Base-by-base conservation (phyloP, 2,329 filamentous ascomycete species). In the Gnomoniopsis sp. region DNA sequence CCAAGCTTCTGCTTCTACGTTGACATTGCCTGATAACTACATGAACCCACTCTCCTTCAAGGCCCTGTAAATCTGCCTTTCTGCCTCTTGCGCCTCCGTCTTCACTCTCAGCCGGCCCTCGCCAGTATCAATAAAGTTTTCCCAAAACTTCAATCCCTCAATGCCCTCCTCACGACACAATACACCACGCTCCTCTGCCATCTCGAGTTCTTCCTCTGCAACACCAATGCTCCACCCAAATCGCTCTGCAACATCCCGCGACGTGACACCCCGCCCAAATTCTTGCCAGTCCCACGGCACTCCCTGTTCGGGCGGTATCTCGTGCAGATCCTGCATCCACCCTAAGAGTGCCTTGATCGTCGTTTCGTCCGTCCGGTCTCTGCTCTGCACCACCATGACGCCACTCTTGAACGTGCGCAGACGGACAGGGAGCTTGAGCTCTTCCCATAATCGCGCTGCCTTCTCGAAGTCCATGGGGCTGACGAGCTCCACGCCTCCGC, bases 201-300 rank as follows among this genome's bases (percentile, higher is more conserved):
- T 97, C 70, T 97, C 90, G 14, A 99, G 79, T 75, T 99, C 95
- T 71, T 98, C 95, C 60, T 89, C 90, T 1, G 95, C 95, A 22
- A 99, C 93, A 10, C 95, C 95, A 8, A 99, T 88, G 70, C 95
- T 98, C 95, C 95, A 99, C 6, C 93, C 91, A 73, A 99, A 99
- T 52, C 86, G 81, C 72, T 96, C 90, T 0, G 95, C 95, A 0
- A 87, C 85, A 69, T 98, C 93, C 69, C 95, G 90, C 1, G 92
- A 91, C 15, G 92, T 97, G 30, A 98, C 87, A 11, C 95, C 92
- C 57, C 88, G 83, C 0, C 95, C 93, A 71, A 91, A 97, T 44
- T 78, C 68, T 49, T 79, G 79, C 88, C 88, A 91, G 67, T 96
- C 88, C 90, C 90, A 95, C 0, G 80, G 66, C 36, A 88, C 80